Percentiles rank a stretch among this genome's conserved stretches.
These are phyloP conservation scores for Ganoderma lucidum DNA, from an alignment of 1,284 basidiomycete species.

Conservation along the genomic window DNA sequence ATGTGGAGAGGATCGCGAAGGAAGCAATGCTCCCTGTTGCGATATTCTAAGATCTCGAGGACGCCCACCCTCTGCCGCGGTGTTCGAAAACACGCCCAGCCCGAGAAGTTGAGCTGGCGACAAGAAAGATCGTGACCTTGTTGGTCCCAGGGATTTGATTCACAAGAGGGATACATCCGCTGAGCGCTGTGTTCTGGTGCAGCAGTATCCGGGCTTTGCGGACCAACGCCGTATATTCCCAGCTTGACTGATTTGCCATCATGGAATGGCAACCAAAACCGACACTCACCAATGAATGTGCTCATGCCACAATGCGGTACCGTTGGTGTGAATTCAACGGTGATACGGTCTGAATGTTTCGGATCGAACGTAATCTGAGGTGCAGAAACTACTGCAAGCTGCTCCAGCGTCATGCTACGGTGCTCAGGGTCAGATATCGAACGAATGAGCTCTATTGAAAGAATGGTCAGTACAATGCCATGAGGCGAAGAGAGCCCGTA, in stretches of 20 bases:
- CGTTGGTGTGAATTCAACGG: slow-evolving; percentile 95
- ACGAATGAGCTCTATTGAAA: slow-evolving; percentile 81
- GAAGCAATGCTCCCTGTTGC: not conserved
- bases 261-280: no score
- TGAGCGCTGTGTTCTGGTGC: not conserved
- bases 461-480: not conserved
- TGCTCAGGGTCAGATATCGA: slow-evolving; percentile 98
- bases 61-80: not conserved
- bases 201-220: not conserved
- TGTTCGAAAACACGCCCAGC: not conserved
- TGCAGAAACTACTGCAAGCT: slow-evolving; percentile 93
- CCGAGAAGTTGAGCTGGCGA: not conserved
- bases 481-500: not conserved
- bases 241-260: not conserved
- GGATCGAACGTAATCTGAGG: slow-evolving; percentile 82
- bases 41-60: not conserved
- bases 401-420: slow-evolving; percentile 93
- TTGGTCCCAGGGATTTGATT: not conserved
- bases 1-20: not conserved
- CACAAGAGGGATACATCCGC: not conserved
- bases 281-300: slow-evolving; percentile 86
- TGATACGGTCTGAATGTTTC: slow-evolving; percentile 67
- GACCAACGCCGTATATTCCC: not conserved
- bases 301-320: slow-evolving; percentile 99
- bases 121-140: not conserved